Conservation (phyloP, 352 stramenopile species). For the Phytopythium vexans region DNA sequence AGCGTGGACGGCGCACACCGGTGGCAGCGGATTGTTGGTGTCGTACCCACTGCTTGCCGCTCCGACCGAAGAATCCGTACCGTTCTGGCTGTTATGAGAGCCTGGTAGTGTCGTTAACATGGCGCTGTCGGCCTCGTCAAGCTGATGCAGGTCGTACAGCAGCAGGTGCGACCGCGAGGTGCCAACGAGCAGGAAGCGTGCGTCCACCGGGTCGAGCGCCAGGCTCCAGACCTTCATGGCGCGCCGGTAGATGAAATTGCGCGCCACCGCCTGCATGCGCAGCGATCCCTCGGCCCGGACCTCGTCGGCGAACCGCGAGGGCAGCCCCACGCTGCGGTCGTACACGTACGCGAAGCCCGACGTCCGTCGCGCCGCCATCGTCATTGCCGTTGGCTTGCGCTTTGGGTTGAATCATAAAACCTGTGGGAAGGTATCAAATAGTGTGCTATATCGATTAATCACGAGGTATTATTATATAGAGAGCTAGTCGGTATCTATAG, state of each 20-base stretch:
- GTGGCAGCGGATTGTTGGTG: slow-evolving; percentile 25
- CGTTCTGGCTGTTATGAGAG: no score
- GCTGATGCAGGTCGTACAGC: slow-evolving; percentile 53
- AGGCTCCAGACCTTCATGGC: slow-evolving; percentile 63
- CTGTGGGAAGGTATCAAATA: no score
- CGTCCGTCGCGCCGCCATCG: neutral
- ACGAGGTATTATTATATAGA: no score
- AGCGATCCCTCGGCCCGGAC: slow-evolving; percentile 27
- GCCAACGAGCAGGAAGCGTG: slow-evolving; percentile 57
- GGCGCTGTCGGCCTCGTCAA: slow-evolving; percentile 38
- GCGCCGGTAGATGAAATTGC: slow-evolving; percentile 61
- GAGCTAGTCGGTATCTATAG: no score
- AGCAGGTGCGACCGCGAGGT: slow-evolving; percentile 54
- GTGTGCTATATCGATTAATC: no score
- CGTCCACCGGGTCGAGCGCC: slow-evolving; percentile 51
- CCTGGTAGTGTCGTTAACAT: no score
- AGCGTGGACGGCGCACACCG: slow-evolving; percentile 17
- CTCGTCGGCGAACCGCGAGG: slow-evolving; percentile 37
- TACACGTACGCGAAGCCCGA: slow-evolving; percentile 52
- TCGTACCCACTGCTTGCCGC: no score
- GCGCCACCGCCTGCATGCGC: slow-evolving; percentile 18
- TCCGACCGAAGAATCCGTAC: no score
- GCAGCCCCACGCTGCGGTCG: slow-evolving; percentile 49
- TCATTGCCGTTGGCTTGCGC: neutral
- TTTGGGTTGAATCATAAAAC: no score